Base-by-base conservation (phyloP, 257 asterid species). In the Lantana camara region DNA sequence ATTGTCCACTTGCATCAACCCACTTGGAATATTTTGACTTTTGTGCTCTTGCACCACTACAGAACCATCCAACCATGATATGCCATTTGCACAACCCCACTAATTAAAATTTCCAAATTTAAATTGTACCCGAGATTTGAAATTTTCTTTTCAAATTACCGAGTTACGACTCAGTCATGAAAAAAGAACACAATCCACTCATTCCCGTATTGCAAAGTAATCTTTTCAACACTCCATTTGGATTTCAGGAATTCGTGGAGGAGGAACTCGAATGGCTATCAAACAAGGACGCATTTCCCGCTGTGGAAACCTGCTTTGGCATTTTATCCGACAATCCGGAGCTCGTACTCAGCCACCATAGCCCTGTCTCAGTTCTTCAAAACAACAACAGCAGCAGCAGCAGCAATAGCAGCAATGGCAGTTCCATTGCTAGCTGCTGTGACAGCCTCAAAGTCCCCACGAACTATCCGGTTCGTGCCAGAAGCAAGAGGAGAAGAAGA, bases 201-300 rank as follows among this genome's bases (percentile, higher is more conserved):
- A n/a, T n/a, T n/a, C n/a, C n/a, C n/a, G n/a, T n/a, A n/a, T 54
- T 8, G 15, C 27, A 61, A 67, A 73, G 60, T 4, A 37, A 64
- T 63, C 49, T 57, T 47, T 27, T 14, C 57, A 34, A 17, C 15
- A 29, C 23, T 37, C 14, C 15, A n/a, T 5, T 27, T 35, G 14
- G 55, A 19, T 71, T 49, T 10, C 75, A 82, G 88, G 88, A 73
- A 35, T 29, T 68, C 8, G 77, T 52, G 2, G 88, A 83, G 69
- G 90, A 83, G 72, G 98, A 88, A n/a, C 73, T 91, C 37, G 96
- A 88, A 57, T 88, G 98, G 98, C 60, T 91, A 23, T 88, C 89
- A 20, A 84, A 91, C 82, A 88, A 88, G 79, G 96, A 88, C 7
- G 86, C 98, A 0, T 91, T 91, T 68, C 98, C 98, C 0, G 64